Conservation (phyloP, 1,284 basidiomycete genomes). For the Tausonia pullulans region DNA sequence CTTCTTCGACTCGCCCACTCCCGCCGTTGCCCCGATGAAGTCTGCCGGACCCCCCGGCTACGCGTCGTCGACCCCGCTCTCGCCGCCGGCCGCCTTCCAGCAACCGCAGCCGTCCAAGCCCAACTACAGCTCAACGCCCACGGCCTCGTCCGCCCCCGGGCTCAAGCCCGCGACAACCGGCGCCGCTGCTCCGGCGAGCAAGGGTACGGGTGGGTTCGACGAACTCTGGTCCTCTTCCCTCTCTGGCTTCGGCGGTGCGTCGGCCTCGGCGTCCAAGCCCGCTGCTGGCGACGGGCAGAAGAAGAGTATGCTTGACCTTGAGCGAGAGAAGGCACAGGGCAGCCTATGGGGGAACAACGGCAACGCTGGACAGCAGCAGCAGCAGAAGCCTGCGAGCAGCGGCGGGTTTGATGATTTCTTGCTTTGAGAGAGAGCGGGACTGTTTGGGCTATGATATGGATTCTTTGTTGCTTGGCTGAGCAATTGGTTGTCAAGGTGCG, state of each 20-base stretch:
- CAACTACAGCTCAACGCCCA: constrained; percentile 9
- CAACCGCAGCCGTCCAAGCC: not conserved
- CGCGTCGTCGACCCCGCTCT: not conserved
- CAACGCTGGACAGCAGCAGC: too few species aligned
- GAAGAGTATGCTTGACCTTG: constrained; percentile 76
- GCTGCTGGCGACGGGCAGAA: constrained; percentile 24
- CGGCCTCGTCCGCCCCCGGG: constrained; percentile 22
- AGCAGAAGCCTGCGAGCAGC: not conserved
- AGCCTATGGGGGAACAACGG: too few species aligned
- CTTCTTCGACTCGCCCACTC: constrained; percentile 35
- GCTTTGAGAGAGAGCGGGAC: constrained; percentile 1
- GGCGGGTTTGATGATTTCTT: constrained; percentile 16
- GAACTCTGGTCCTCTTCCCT: constrained; percentile 83
- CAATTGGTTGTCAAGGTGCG: too few species aligned
- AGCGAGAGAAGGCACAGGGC: constrained; percentile 63
- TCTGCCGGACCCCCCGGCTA: not conserved
- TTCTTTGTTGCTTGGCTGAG: too few species aligned
- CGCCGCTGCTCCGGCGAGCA: constrained; percentile 9
- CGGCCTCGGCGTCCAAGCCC: constrained; percentile 22
- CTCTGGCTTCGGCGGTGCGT: constrained; percentile 36
- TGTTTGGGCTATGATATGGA: too few species aligned
- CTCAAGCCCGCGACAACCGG: constrained; percentile 18
- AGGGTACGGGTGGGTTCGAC: constrained; percentile 49
- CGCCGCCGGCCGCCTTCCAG: not conserved
- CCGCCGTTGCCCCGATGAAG: constrained; percentile 23